Base-by-base conservation (phyloP, 169 alveolate genomes). In the Plasmodium inui region DNA sequence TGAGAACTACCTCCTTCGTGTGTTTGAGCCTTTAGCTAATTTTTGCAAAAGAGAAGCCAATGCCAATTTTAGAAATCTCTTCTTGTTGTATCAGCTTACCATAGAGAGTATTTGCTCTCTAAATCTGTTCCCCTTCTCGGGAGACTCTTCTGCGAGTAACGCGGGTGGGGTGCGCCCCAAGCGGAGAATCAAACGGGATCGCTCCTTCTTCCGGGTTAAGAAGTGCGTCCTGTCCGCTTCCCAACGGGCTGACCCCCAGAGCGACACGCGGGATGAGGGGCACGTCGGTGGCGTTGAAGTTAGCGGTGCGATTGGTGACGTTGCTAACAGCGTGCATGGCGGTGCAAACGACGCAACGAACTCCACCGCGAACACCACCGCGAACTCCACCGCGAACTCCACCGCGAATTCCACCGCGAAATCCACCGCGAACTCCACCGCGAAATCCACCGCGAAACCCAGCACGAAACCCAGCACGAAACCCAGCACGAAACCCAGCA, bases 11-110 rank as follows among this genome's bases (percentile, higher is more conserved):
- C 34, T 89, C 30, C 84, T 89, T 44, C 71, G 90, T 39, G 94
- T 81, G 2, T 89, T 89, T 44, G 88, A 80, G 14, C 94, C 94
- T 0, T n/a, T 89, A 34, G 82, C 94, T 2, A 81, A 78, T 39
- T 89, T 79, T 89, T 89, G 94, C 44, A 89, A 89, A 67, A 39
- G 94, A 3, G 94, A 89, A 39, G n/a, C 41, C 9, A 89, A 89
- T 61, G 91, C 88, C 0, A 89, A 89, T 89, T 89, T 79, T 41
- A 55, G 94, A 32, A 89, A 89, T 12, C 37, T 89, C 12, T 89
- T 89, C 55, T 22, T 89, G 10, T n/a, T 89, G 1, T 89, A 89
- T 30, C 94, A 89, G 12, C 83, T 89, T 3, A 89, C 94, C 1
- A 89, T 89, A 26, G 90, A 67, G 39, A 46, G 83, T 12, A 80